Evolutionary conservation across 139 green algal species (phyloP), one percentile per base, ranked within the genome.

Genomic region (Haematococcus sp.): DNA sequence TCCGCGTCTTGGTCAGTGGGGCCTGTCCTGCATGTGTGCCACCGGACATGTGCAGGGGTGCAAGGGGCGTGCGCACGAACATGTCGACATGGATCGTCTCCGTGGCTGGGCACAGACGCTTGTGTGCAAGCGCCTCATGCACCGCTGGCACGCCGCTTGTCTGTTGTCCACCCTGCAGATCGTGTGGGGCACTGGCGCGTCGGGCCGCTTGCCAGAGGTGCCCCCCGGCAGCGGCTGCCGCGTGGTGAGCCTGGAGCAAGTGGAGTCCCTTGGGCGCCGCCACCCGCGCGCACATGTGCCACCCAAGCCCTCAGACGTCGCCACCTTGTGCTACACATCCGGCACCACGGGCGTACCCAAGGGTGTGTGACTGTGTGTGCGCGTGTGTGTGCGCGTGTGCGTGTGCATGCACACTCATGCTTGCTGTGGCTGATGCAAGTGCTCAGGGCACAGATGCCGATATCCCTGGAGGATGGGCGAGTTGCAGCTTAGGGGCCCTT

Each of bases 251-350:
- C 77, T 96, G 60, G 84, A 91, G 60, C 77, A 88, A 27, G 59
- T 95, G 35, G 76, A 86, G 54, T 73, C 74, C 4, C 71, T 92
- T 59, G 92, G 92, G 1, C 72, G 86, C 5, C 81, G 88, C 44
- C 82, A 96, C 75, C 86, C 89, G 20, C 76, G 80, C 3, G 81
- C 94, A 4, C 94, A 98, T 84, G 78, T 89, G 25, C 93, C 94
- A 17, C 89, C 91, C 4, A 79, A 88, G 43, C 88, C 93, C 11
- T 76, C 76, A 22, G 93, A 97, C 74, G 66, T 93, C 1, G 93
- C 91, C 33, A 92, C 88, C n/a, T 92, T 99, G 35, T 98, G 91
- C 84, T 99, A 99, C 89, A 99, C 95, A n/a, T 91, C 74, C 55
- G 93, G 93, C 44, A 97, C 93, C 31, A 93, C 92, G 4, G 93